These are phyloP conservation scores for Lagerstroemia speciosa DNA, from an alignment of 345 rosid species.

Conservation along the genomic window DNA sequence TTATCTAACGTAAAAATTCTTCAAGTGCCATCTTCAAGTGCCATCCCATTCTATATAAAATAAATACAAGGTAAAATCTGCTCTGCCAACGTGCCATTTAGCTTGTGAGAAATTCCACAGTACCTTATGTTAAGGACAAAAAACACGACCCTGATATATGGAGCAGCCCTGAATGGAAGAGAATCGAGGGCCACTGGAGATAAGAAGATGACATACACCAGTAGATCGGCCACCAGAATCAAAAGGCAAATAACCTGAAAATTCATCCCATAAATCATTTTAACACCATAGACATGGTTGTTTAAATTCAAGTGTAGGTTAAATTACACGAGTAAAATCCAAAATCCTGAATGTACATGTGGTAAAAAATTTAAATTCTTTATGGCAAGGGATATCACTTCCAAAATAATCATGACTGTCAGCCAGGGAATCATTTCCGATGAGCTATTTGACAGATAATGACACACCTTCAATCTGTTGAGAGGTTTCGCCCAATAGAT, in stretches of 20 bases:
- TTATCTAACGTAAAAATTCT: not conserved
- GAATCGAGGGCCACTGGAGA: slow-evolving; percentile 56
- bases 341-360: too few relatives aligned
- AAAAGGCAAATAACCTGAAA: slow-evolving; percentile 58
- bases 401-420: too few relatives aligned
- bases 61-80: not conserved
- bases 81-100: not conserved
- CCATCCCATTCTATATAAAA: not conserved
- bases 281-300: not conserved
- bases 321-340: too few relatives aligned
- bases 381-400: too few relatives aligned
- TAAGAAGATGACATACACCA: slow-evolving; percentile 62
- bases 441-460: too few relatives aligned
- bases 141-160: slow-evolving; percentile 71
- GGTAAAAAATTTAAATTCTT: too few relatives aligned
- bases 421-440: too few relatives aligned
- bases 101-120: not conserved
- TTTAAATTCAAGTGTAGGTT: not conserved
- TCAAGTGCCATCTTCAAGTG: too few relatives aligned
- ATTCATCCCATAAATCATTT: slow-evolving; percentile 14
- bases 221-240: slow-evolving; percentile 65
- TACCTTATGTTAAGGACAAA: slow-evolving; percentile 80
- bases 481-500: slow-evolving; percentile 56
- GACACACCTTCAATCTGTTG: slow-evolving; percentile 55
- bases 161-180: slow-evolving; percentile 85